phyloP scores from a whole-genome alignment of 2,329 filamentous ascomycete species.

The Davidsoniella neocaledoniae region DNA sequence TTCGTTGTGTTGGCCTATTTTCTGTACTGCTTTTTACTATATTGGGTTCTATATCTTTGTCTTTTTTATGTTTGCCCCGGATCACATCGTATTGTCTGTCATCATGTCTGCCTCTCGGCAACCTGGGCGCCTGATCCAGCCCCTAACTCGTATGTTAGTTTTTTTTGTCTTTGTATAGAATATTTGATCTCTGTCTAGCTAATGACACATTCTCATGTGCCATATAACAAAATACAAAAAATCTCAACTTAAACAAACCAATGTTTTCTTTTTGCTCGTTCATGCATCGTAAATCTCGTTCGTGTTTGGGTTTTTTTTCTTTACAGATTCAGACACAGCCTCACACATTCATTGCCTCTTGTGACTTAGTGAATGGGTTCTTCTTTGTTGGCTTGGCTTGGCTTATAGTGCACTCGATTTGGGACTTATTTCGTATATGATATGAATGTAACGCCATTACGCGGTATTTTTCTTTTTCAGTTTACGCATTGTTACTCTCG shows the following conservation, averaged over 20 bases:
- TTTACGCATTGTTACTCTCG: too few relatives aligned
- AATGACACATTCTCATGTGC: constrained; percentile 6
- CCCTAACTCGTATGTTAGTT: constrained; percentile 4
- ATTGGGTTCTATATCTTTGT: not conserved
- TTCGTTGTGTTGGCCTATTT: not conserved
- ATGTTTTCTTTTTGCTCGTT: not conserved
- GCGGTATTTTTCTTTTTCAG: too few relatives aligned
- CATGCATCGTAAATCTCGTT: not conserved
- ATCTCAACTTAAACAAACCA: not conserved
- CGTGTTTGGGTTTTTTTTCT: too few relatives aligned
- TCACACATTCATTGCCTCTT: too few relatives aligned
- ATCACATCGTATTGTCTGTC: constrained; percentile 11
- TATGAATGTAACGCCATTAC: too few relatives aligned
- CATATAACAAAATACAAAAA: constrained; percentile 8
- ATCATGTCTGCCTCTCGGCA: constrained; percentile 12
- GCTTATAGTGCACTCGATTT: too few relatives aligned
- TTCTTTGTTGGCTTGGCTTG: too few relatives aligned
- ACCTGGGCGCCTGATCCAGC: constrained; percentile 9
- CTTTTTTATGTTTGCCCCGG: constrained; percentile 9
- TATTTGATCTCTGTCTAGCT: not conserved
- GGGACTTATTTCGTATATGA: too few relatives aligned
- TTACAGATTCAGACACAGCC: too few relatives aligned
- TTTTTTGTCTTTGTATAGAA: constrained; percentile 11
- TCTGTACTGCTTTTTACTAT: constrained; percentile 1
- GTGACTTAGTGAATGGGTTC: too few relatives aligned